phyloP scores from a whole-genome alignment of 1,284 basidiomycete species.

The Moesziomyces sp. region DNA sequence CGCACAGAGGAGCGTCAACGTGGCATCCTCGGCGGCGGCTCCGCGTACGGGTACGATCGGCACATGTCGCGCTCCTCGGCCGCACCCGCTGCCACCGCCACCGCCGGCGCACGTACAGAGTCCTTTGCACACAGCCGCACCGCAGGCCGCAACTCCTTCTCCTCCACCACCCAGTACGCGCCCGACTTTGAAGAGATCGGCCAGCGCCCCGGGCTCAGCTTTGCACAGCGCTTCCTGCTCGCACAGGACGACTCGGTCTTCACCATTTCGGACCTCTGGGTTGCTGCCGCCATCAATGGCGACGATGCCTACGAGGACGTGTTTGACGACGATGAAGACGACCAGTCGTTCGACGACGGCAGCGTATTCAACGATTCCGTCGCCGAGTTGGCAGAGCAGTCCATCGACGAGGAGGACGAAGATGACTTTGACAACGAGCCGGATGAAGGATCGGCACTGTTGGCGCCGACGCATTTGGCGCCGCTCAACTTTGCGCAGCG shows the following conservation, averaged over 20 bases:
- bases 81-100: conserved; percentile 8
- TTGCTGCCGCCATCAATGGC: conserved; percentile 88
- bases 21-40: conserved; percentile 53
- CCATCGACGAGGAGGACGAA: conserved; percentile 46
- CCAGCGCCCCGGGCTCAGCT: conserved; percentile 66
- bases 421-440: conserved; percentile 22
- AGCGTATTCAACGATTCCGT: conserved; percentile 63
- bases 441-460: conserved; percentile 35
- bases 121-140: conserved; percentile 31
- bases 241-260: conserved; percentile 90
- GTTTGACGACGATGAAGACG: conserved; percentile 74
- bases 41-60: conserved; percentile 55
- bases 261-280: conserved; percentile 89
- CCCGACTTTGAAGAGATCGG: conserved; percentile 63
- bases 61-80: conserved; percentile 30
- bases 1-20: conserved; percentile 54
- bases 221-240: conserved; percentile 76
- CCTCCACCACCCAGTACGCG: conserved; percentile 50
- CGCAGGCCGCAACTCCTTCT: conserved; percentile 32
- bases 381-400: conserved; percentile 9
- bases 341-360: conserved; percentile 29
- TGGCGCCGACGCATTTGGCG: conserved; percentile 52
- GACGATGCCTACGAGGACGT: conserved; percentile 73
- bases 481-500: conserved; percentile 64
- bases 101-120: conserved; percentile 1